Conservation (phyloP, 2,329 filamentous ascomycete species). For the Elsinoe australis region DNA sequence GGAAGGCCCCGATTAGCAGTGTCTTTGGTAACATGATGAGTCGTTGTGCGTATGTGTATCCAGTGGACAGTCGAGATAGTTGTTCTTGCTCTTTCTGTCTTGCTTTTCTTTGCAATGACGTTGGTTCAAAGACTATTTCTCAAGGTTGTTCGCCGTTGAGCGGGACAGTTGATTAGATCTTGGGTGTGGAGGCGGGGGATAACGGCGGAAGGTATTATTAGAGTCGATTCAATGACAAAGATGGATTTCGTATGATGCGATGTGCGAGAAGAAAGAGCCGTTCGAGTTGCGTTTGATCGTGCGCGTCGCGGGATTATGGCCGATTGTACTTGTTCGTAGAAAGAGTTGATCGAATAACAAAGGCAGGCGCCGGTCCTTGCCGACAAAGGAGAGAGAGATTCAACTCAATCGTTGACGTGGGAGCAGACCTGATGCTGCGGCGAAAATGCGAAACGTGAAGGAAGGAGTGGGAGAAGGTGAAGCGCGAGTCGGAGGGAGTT, state of each 20-base stretch:
- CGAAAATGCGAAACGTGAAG: constrained; percentile 9
- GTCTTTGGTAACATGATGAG: constrained; percentile 21
- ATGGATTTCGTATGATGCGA: background rate
- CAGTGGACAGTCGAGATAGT: constrained; percentile 5
- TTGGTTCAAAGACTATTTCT: background rate
- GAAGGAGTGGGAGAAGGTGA: background rate
- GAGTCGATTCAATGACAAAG: constrained; percentile 8
- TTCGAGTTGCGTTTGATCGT: background rate
- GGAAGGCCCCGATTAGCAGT: constrained; percentile 21
- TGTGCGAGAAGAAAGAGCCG: background rate
- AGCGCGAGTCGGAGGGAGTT: too few species aligned
- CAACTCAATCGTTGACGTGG: constrained; percentile 6
- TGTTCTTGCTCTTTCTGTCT: constrained; percentile 11
- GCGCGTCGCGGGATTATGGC: constrained; percentile 7
- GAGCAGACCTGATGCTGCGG: constrained; percentile 13
- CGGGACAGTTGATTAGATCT: constrained; percentile 7
- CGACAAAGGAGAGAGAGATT: constrained; percentile 12
- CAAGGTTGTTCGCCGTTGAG: constrained; percentile 8
- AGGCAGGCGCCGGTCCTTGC: constrained; percentile 16
- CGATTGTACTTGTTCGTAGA: too few species aligned
- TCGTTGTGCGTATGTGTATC: background rate
- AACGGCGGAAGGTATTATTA: constrained; percentile 12
- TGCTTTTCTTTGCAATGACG: constrained; percentile 9
- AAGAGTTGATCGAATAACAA: constrained; percentile 3
- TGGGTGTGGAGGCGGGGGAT: constrained; percentile 7